Conservation (phyloP, 2,329 filamentous ascomycete species). For the Botrytis galanthina region DNA sequence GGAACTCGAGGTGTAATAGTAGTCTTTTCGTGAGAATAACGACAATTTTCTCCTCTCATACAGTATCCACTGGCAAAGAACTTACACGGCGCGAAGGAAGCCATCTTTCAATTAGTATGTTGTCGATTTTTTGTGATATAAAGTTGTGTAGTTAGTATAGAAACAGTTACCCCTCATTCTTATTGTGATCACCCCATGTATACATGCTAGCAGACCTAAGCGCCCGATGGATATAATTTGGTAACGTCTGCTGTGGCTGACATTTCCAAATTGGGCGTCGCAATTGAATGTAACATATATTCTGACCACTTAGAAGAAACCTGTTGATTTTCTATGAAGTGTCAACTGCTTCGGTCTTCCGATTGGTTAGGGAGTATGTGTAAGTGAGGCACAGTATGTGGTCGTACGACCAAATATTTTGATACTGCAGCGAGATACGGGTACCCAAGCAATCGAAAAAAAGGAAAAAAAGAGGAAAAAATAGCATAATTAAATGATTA, state of each 20-base stretch:
- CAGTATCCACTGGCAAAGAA: neutral
- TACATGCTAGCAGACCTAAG: neutral
- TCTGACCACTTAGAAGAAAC: neutral
- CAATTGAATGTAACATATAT: neutral
- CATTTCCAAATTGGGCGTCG: too few relatives aligned
- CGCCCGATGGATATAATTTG: too few relatives aligned
- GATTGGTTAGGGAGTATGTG: neutral
- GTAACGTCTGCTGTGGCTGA: neutral
- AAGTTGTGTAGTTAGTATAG: neutral
- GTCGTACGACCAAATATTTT: neutral
- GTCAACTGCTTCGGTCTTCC: neutral
- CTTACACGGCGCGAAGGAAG: neutral
- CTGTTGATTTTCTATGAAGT: neutral
- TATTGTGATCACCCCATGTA: neutral
- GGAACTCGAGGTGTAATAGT: neutral
- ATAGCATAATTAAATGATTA: too few relatives aligned
- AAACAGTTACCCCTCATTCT: neutral
- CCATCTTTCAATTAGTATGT: neutral
- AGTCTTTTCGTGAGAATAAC: conserved; percentile 1
- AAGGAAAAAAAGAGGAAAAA: too few relatives aligned
- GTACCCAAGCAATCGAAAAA: too few relatives aligned
- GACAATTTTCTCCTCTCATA: neutral
- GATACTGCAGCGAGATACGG: neutral
- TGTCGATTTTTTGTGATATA: neutral
- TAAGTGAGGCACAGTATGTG: neutral